These are phyloP conservation scores for Eutypa lata DNA, from an alignment of 2,329 filamentous ascomycete genomes.

Conservation along the genomic window DNA sequence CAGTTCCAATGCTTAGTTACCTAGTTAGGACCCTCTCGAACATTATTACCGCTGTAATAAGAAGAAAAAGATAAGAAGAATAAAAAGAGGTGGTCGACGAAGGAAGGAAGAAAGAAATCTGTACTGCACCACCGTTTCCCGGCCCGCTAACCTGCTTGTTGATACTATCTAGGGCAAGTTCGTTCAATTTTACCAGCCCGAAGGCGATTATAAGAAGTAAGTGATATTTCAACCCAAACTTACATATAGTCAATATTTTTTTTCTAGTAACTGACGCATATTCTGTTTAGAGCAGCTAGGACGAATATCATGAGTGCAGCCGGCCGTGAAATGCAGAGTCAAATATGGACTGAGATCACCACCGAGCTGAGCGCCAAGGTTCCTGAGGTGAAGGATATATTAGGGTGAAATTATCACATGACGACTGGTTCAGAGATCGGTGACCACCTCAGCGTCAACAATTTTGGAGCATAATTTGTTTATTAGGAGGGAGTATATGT, in stretches of 20 bases:
- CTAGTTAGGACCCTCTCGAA: no score
- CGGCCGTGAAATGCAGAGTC: slow-evolving; percentile 16
- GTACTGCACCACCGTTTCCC: no score
- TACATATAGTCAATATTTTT: background rate
- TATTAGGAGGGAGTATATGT: no score
- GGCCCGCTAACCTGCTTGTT: slow-evolving; percentile 2
- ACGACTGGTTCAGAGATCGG: no score
- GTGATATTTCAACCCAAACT: background rate
- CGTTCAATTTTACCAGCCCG: slow-evolving; percentile 20
- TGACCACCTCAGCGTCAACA: no score
- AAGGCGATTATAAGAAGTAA: slow-evolving; percentile 17
- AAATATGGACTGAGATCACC: slow-evolving; percentile 22
- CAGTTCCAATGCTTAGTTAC: no score
- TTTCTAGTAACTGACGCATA: background rate
- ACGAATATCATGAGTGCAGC: slow-evolving; percentile 10
- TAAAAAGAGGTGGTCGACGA: no score
- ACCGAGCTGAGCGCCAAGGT: slow-evolving; percentile 17
- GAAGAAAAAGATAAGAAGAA: no score
- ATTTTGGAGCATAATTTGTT: no score
- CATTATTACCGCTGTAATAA: no score
- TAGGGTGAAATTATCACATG: background rate
- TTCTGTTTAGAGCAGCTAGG: slow-evolving; percentile 8
- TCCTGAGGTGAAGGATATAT: slow-evolving; percentile 11
- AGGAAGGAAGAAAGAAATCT: no score
- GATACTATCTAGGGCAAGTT: slow-evolving; percentile 17